Base-by-base conservation (phyloP, 768 basidiomycete genomes). In the Tylopilus plumbeoviolaceoides region DNA sequence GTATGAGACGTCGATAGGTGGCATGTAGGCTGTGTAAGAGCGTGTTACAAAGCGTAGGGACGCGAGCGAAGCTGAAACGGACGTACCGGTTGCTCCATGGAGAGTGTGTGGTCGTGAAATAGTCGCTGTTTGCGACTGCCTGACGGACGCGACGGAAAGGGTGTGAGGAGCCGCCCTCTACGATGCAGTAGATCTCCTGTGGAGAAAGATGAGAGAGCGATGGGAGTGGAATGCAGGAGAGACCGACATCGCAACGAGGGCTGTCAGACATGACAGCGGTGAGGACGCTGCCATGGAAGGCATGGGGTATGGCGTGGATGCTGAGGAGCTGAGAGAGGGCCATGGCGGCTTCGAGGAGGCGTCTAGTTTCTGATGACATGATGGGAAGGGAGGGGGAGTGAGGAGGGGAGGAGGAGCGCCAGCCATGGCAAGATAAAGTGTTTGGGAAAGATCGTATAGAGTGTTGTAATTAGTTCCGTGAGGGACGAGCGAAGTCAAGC, bases 121-220 rank as follows among this genome's bases (percentile, higher is more conserved):
- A 79, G 31, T 82, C 77, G 62, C 74, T 83, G 27, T 79, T 80
- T 28, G 81, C 70, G 48, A 89, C 65, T 12, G 90, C 89, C 58
- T 91, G 87, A 51, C 90, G 83, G 43, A 89, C 87, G 53, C 85
- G 82, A 53, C 88, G 82, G 67, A 91, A 93, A 0, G 89, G 85
- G 66, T 91, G 84, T 1, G 77, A 69, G 33, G 80, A 69, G n/a
- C 84, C 82, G 43, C 83, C 83, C 69, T 91, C 85, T 55, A 91
- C 89, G 65, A 93, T 84, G 67, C 90, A 92, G 57, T 77, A 84
- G 48, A 93, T 87, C 70, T 93, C 90, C 91, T 92, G 68, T 6
- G 12, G 36, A n/a, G 43, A 23, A 39, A 25, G 17, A 36, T 67
- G 53, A 64, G 60, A 25, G 50, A 15, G 27, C 27, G 36, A 20